These are phyloP conservation scores for Neocatenulostroma microsporum DNA, from an alignment of 2,329 filamentous ascomycete species.

Conservation along the genomic window DNA sequence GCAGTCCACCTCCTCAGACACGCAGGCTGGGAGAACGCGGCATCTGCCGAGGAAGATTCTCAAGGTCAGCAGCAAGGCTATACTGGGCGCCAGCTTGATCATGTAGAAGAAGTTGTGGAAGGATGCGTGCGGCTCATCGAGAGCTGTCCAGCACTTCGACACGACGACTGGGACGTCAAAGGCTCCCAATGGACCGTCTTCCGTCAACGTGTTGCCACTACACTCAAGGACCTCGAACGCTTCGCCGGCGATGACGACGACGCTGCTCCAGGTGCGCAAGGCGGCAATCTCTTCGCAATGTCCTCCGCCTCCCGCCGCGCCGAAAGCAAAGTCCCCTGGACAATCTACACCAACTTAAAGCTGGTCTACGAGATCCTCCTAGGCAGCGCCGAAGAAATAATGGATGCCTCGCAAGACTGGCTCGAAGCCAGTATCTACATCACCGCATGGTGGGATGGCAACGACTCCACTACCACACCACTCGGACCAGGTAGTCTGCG, in stretches of 20 bases:
- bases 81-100: slow-evolving; percentile 64
- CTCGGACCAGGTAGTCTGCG: slow-evolving; percentile 20
- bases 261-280: slow-evolving; percentile 33
- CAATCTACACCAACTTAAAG: slow-evolving; percentile 77
- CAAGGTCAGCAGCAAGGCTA: slow-evolving; percentile 58
- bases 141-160: slow-evolving; percentile 59
- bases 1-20: slow-evolving; percentile 61
- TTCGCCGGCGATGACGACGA: slow-evolving; percentile 58
- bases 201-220: slow-evolving; percentile 63
- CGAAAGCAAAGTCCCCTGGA: slow-evolving; percentile 80
- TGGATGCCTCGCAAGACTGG: slow-evolving; percentile 79
- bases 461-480: slow-evolving; percentile 39
- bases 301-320: slow-evolving; percentile 63
- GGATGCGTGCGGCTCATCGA: slow-evolving; percentile 63
- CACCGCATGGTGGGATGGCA: slow-evolving; percentile 87
- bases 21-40: slow-evolving; percentile 71
- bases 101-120: slow-evolving; percentile 64
- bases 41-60: slow-evolving; percentile 50
- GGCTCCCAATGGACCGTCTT: slow-evolving; percentile 78
- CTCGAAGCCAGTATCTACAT: slow-evolving; percentile 78
- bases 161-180: slow-evolving; percentile 72
- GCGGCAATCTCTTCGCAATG: slow-evolving; percentile 30
- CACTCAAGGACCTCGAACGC: slow-evolving; percentile 61
- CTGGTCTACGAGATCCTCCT: slow-evolving; percentile 73
- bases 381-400: slow-evolving; percentile 66